A percentile compares a stretch with the other conserved stretches of the same genome.
Conservation (phyloP, 2,329 filamentous ascomycete genomes). For the Teratosphaeria destructans region DNA sequence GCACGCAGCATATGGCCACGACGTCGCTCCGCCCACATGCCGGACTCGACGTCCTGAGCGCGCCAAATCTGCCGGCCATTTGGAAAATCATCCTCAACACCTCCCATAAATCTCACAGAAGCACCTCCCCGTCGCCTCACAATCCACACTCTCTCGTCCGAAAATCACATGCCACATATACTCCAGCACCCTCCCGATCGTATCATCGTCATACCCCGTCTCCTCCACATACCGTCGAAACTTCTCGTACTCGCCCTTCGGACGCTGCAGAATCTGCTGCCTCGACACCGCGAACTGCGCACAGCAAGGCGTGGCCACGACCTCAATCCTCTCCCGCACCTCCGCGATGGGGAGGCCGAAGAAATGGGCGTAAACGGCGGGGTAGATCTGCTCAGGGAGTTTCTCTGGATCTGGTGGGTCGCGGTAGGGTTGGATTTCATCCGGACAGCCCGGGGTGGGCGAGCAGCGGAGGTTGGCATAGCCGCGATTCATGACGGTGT, state of each 20-base stretch:
- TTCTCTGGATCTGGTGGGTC: slow-evolving; percentile 9
- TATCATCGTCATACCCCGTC: slow-evolving; percentile 37
- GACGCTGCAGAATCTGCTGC: slow-evolving; percentile 18
- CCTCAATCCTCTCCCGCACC: slow-evolving; percentile 7
- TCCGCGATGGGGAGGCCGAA: slow-evolving; percentile 10
- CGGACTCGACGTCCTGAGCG: background rate
- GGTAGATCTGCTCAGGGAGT: slow-evolving; percentile 10
- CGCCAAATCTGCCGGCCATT: background rate
- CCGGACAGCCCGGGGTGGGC: slow-evolving; percentile 13
- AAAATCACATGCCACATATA: slow-evolving; percentile 50
- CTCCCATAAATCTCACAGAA: slow-evolving; percentile 22
- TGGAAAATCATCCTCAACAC: background rate
- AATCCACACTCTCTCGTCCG: slow-evolving; percentile 18
- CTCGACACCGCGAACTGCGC: slow-evolving; percentile 26
- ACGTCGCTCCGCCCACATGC: background rate
- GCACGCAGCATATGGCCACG: background rate
- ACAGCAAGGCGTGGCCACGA: slow-evolving; percentile 18
- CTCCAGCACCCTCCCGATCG: slow-evolving; percentile 45
- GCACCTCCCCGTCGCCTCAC: slow-evolving; percentile 17
- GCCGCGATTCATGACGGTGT: slow-evolving; percentile 13
- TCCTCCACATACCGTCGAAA: slow-evolving; percentile 39
- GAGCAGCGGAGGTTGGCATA: slow-evolving; percentile 22
- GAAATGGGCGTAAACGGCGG: slow-evolving; percentile 14
- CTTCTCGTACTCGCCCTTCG: slow-evolving; percentile 22
- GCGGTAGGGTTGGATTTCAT: slow-evolving; percentile 14